Evolutionary conservation across 331 rosid genomes (phyloP).

Genomic region (Malus hybrid): DNA sequence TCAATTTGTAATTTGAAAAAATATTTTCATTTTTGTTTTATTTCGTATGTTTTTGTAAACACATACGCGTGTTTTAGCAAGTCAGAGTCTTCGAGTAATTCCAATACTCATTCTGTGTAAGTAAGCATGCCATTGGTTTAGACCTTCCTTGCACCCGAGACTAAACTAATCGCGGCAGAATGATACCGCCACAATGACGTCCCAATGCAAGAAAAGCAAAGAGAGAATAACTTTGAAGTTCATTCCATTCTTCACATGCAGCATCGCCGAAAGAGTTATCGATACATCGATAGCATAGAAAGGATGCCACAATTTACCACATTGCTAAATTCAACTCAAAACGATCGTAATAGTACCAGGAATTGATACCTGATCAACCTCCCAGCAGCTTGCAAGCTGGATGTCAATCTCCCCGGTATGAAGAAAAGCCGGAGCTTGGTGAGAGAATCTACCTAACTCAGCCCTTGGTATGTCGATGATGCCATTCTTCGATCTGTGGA

Average conservation of each 20-base stretch:
- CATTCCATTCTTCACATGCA: background rate
- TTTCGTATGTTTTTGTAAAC: no score
- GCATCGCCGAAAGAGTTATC: background rate
- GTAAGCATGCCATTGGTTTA: background rate
- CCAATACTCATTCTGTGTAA: background rate
- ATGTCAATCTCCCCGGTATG: slow-evolving; percentile 28
- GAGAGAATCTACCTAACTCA: slow-evolving; percentile 44
- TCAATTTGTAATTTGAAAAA: no score
- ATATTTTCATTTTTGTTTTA: no score
- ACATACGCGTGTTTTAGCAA: no score
- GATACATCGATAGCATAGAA: background rate
- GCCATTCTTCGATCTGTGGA: slow-evolving; percentile 44
- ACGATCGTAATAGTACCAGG: background rate
- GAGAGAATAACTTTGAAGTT: background rate
- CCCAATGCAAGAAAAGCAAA: background rate
- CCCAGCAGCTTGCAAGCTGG: slow-evolving; percentile 53
- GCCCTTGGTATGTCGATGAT: slow-evolving; percentile 22
- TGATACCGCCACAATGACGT: background rate
- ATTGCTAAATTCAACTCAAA: slow-evolving; percentile 11
- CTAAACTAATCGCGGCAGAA: no score
- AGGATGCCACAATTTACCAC: background rate
- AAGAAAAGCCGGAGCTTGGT: slow-evolving; percentile 49
- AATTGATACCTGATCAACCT: no score
- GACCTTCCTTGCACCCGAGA: background rate
- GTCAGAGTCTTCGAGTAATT: no score